phyloP scores from a whole-genome alignment of 1,284 basidiomycete genomes.

The Singerocomus rubriflavus region DNA sequence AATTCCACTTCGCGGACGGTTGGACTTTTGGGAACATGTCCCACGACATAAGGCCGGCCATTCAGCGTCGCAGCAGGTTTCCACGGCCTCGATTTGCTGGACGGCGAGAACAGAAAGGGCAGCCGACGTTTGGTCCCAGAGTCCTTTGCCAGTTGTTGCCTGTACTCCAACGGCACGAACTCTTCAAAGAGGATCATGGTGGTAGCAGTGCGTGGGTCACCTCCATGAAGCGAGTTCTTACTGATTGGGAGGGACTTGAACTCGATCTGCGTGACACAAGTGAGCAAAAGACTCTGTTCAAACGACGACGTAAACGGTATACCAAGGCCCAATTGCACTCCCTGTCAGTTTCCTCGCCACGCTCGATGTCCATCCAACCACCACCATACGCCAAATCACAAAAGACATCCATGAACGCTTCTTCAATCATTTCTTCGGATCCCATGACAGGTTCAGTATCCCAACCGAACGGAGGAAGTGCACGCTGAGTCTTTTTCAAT shows the following conservation, averaged over 20 bases:
- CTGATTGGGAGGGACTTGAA: constrained; percentile 68
- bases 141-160: constrained; percentile 63
- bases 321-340: constrained; percentile 93
- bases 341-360: constrained; percentile 70
- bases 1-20: constrained; percentile 73
- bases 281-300: constrained; percentile 7
- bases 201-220: constrained; percentile 53
- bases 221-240: constrained; percentile 17
- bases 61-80: constrained; percentile 76
- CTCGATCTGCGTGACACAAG: constrained; percentile 63
- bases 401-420: constrained; percentile 84
- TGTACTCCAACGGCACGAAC: constrained; percentile 82
- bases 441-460: constrained; percentile 78
- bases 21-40: constrained; percentile 61
- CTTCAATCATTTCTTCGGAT: constrained; percentile 74
- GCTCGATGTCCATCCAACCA: constrained; percentile 73
- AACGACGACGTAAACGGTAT: constrained; percentile 31
- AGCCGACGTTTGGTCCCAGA: constrained; percentile 43
- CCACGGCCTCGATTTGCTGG: constrained; percentile 55
- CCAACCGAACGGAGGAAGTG: constrained; percentile 79
- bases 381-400: constrained; percentile 81
- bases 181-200: constrained; percentile 83
- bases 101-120: constrained; percentile 47
- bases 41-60: constrained; percentile 69
- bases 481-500: constrained; percentile 79